Percentiles rank a stretch among this genome's conserved stretches.
Evolutionary conservation across 345 rosid genomes (phyloP).

Genomic region (Erysimum cheiranthoides): DNA sequence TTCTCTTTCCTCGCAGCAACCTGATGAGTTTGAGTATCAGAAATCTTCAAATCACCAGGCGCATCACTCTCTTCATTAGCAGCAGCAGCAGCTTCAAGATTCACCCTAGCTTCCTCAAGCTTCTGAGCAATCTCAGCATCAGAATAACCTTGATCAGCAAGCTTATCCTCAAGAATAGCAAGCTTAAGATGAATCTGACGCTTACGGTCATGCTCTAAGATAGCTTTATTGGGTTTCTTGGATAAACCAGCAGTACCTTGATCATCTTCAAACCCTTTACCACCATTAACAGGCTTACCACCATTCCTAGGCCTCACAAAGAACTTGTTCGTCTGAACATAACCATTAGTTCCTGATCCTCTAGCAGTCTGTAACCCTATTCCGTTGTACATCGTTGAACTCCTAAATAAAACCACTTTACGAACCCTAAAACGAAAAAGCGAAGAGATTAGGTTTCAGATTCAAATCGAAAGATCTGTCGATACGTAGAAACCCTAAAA

Average conservation of each 20-base stretch:
- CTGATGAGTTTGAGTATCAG: slow-evolving; percentile 88
- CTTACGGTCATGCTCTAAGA: slow-evolving; percentile 91
- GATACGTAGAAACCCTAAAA: slow-evolving; percentile 6
- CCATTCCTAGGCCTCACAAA: slow-evolving; percentile 72
- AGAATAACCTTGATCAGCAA: slow-evolving; percentile 76
- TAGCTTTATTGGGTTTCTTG: slow-evolving; percentile 80
- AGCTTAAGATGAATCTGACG: slow-evolving; percentile 95
- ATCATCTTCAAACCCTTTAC: slow-evolving; percentile 72
- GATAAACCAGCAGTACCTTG: slow-evolving; percentile 88
- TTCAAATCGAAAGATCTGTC: slow-evolving; percentile 38
- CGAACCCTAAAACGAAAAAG: slow-evolving; percentile 21
- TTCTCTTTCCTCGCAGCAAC: slow-evolving; percentile 94
- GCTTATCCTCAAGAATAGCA: slow-evolving; percentile 78
- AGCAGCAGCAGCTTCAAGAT: slow-evolving; percentile 69
- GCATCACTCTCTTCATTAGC: slow-evolving; percentile 49
- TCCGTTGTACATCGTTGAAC: slow-evolving; percentile 79
- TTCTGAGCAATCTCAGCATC: slow-evolving; percentile 83
- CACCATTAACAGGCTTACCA: slow-evolving; percentile 61
- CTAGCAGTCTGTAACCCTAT: slow-evolving; percentile 91
- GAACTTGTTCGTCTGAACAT: slow-evolving; percentile 86
- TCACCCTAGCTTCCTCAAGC: slow-evolving; percentile 75
- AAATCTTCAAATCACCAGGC: slow-evolving; percentile 55
- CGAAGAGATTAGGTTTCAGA: slow-evolving; percentile 32
- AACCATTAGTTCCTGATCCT: slow-evolving; percentile 98
- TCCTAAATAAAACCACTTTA: slow-evolving; percentile 13